Evolutionary conservation across 495 filamentous ascomycete species (phyloP), one percentile per base, ranked within the genome.

Genomic region (Xylaria scruposa): DNA sequence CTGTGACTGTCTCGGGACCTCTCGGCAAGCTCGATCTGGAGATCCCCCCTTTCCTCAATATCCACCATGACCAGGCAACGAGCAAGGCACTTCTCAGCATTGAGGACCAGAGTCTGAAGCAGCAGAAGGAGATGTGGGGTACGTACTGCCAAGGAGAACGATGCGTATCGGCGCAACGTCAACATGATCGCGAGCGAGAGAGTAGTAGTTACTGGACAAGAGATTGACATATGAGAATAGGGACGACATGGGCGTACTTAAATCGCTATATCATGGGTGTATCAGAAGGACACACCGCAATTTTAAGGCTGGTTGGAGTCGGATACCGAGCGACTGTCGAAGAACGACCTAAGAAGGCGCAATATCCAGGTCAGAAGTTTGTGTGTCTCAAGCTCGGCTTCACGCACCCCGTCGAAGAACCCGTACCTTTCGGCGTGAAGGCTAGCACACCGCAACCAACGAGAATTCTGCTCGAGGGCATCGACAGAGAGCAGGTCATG

Each of bases 101-200:
- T 17, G 73, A 89, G 71, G 88, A 98, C 81, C 76, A 79, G 12
- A 75, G 85, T 7, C 73, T 89, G 31, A 88, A 90, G 76, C 86
- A 92, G 64, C 96, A 99, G 83, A 89, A 93, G 78, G 95, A 92
- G 81, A 98, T 98, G 95, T 99, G 96, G 96, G 96, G 96, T 97
- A 86, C 63, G 93, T 85, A 38, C 70, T 4, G 26, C 17, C 31
- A 12, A 60, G 31, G 26, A 56, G 31, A 51, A 42, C 15, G 33
- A 51, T 51, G 63, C 54, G 19, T 4, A 12, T 33, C 31, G 46
- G 38, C 53, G 40, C 31, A 24, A 47, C 19, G n/a, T 12, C 26
- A n/a, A 6, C 49, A 8, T 54, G 40, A 24, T 19, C 21, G 29
- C 40, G 1, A 58, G 26, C 33, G 19, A 38, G 60, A 24, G 7